Evolutionary conservation across 768 basidiomycete species (phyloP).

Genomic region (Boletus fagicola): DNA sequence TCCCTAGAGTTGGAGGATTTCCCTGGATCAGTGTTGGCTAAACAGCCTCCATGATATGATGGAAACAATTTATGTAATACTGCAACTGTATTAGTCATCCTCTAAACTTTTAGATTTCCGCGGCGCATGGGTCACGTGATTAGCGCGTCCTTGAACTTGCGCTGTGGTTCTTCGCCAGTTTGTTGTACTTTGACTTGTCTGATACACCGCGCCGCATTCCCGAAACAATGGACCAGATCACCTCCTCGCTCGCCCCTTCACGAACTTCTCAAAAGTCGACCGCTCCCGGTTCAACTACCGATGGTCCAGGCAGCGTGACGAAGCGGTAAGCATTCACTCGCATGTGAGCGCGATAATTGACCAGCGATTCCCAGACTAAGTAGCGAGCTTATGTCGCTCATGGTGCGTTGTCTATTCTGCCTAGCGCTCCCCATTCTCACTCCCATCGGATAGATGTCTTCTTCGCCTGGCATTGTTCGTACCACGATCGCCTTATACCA

Average conservation of each 20-base stretch:
- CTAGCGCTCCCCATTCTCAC: constrained; percentile 3
- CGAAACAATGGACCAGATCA: constrained; percentile 66
- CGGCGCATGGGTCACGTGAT: constrained; percentile 23
- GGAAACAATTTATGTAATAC: no score
- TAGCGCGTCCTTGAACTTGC: constrained; percentile 26
- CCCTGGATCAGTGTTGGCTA: no score
- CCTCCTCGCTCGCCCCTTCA: constrained; percentile 58
- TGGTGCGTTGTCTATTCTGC: constrained; percentile 52
- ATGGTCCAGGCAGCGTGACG: constrained; percentile 73
- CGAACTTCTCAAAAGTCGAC: constrained; percentile 58
- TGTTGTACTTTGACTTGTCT: constrained; percentile 1
- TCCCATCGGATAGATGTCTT: constrained; percentile 64
- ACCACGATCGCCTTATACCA: background rate
- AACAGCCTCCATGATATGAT: no score
- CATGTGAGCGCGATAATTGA: constrained; percentile 2
- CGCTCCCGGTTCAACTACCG: constrained; percentile 49
- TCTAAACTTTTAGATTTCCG: background rate
- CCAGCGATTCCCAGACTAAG: constrained; percentile 49
- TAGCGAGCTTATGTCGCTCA: constrained; percentile 84
- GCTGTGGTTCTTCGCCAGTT: constrained; percentile 8
- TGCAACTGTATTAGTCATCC: no score
- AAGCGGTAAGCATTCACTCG: constrained; percentile 57
- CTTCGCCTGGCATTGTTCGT: constrained; percentile 83
- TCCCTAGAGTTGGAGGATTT: background rate
- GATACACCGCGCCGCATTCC: constrained; percentile 21